Percentiles rank a stretch among this genome's conserved stretches.
Evolutionary conservation across 1,284 basidiomycete genomes (phyloP).

Genomic region (Kalmanozyma brasiliensis): DNA sequence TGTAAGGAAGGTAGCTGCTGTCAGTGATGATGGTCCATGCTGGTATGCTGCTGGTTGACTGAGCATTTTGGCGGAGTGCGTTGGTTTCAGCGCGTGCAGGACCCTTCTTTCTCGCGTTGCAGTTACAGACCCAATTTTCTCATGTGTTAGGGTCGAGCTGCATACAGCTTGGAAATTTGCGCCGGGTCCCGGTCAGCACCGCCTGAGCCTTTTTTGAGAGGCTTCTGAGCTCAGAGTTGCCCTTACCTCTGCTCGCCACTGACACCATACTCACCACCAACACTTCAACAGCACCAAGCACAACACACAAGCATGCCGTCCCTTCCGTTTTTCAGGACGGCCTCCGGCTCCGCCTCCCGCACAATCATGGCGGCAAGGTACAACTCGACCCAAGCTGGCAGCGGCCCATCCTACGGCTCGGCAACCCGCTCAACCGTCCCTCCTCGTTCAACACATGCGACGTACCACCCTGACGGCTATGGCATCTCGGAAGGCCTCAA

Average conservation of each 20-base stretch:
- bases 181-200: no score
- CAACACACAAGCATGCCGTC: constrained; percentile 9
- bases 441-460: constrained; percentile 50
- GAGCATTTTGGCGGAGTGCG: neutral
- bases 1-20: neutral
- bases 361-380: constrained; percentile 10
- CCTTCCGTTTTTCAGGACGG: constrained; percentile 12
- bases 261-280: neutral
- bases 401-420: constrained; percentile 21
- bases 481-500: constrained; percentile 71
- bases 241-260: constrained; percentile 4
- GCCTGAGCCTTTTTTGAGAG: neutral
- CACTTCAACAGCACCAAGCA: neutral
- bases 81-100: neutral
- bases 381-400: constrained; percentile 34
- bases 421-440: constrained; percentile 43
- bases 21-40: constrained; percentile 27
- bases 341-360: constrained; percentile 6
- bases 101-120: constrained; percentile 2
- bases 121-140: constrained; percentile 1
- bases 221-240: constrained; percentile 20
- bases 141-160: constrained; percentile 1
- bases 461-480: constrained; percentile 57
- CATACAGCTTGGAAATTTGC: neutral
- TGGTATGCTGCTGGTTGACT: constrained; percentile 5